These are phyloP conservation scores for Senna tora DNA, from an alignment of 306 rosid species.

Conservation along the genomic window DNA sequence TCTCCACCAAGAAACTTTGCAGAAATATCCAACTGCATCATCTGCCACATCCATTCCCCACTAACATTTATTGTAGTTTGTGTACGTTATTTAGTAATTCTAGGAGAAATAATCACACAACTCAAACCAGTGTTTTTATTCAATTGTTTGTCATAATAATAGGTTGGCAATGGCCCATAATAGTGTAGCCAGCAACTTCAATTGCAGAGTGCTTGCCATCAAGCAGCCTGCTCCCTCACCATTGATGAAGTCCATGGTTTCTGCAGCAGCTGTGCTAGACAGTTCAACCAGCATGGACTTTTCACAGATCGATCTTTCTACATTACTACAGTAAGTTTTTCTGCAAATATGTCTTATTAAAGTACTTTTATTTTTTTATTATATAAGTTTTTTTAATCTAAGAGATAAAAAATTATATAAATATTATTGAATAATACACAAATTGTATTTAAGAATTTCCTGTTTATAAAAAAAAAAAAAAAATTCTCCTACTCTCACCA, in stretches of 20 bases:
- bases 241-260: constrained; percentile 33
- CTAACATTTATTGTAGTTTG: background rate
- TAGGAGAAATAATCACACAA: constrained; percentile 21
- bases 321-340: constrained; percentile 63
- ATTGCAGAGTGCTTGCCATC: constrained; percentile 84
- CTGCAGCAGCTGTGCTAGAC: constrained; percentile 43
- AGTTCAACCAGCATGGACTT: constrained; percentile 74
- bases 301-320: constrained; percentile 68
- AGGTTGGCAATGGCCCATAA: constrained; percentile 66
- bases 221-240: constrained; percentile 43
- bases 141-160: constrained; percentile 34
- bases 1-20: constrained; percentile 6
- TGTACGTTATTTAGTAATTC: constrained; percentile 20
- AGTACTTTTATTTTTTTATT: too few relatives aligned
- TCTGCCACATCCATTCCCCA: background rate
- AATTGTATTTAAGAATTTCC: too few relatives aligned
- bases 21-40: background rate
- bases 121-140: constrained; percentile 46
- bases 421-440: too few relatives aligned
- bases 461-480: too few relatives aligned
- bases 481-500: too few relatives aligned
- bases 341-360: background rate
- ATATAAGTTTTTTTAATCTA: too few relatives aligned
- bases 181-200: constrained; percentile 54
- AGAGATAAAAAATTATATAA: too few relatives aligned